Evolutionary conservation across 2,329 filamentous ascomycete genomes (phyloP).

Genomic region (Orbilia ellipsospora): DNA sequence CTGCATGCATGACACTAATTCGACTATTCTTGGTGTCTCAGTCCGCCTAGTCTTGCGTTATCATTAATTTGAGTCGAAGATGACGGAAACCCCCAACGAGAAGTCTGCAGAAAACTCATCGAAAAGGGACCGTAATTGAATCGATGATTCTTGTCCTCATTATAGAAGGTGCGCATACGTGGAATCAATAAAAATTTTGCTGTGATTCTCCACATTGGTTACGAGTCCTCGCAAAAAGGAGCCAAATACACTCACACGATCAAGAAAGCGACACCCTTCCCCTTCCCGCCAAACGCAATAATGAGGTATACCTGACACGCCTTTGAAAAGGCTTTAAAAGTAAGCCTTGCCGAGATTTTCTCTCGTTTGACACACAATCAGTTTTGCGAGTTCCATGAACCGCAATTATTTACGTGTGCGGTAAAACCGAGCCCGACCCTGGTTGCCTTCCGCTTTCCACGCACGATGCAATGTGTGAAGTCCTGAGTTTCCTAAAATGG

Average conservation of each 20-base stretch:
- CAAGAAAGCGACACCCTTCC: neutral
- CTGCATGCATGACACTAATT: slow-evolving; percentile 22
- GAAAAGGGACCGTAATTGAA: slow-evolving; percentile 19
- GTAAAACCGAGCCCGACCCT: slow-evolving; percentile 37
- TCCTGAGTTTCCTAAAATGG: slow-evolving; percentile 32
- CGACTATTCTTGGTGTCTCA: slow-evolving; percentile 14
- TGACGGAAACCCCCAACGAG: slow-evolving; percentile 2
- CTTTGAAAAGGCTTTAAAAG: neutral
- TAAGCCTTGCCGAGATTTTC: slow-evolving; percentile 15
- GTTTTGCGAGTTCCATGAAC: neutral
- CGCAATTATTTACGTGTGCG: slow-evolving; percentile 24
- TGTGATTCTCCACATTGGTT: slow-evolving; percentile 15
- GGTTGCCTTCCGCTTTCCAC: slow-evolving; percentile 53
- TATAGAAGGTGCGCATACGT: too few relatives aligned
- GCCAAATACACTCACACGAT: neutral
- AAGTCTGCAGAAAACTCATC: neutral
- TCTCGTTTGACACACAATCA: neutral
- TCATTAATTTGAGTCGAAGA: slow-evolving; percentile 8
- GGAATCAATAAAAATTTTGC: neutral
- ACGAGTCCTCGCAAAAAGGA: neutral
- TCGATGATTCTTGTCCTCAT: too few relatives aligned
- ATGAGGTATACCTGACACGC: neutral
- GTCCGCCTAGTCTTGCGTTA: slow-evolving; percentile 32
- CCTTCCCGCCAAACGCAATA: slow-evolving; percentile 13
- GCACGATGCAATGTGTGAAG: slow-evolving; percentile 28